Evolutionary conservation across 768 basidiomycete species (phyloP).

Genomic region (Rhodotorula diobovata): DNA sequence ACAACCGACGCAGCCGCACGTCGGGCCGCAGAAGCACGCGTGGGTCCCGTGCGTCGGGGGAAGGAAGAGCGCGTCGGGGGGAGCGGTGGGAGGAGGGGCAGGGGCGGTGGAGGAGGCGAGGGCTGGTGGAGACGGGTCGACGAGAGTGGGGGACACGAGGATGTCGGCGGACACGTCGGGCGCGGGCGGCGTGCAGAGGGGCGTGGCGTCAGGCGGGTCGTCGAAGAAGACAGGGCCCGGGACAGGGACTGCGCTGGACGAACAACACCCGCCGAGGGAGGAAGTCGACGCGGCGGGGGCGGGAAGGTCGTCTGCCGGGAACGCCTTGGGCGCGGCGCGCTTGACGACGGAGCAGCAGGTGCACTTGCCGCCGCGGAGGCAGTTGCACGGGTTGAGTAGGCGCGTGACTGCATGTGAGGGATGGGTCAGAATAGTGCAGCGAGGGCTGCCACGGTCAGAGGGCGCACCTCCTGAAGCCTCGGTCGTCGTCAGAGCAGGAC

Average conservation of each 20-base stretch:
- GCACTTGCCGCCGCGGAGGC: slow-evolving; percentile 46
- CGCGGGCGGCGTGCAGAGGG: too few species aligned
- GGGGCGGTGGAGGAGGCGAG: background rate
- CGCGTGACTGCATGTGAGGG: slow-evolving; percentile 24
- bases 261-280: background rate
- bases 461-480: slow-evolving; percentile 19
- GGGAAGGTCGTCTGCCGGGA: background rate
- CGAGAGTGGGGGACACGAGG: background rate
- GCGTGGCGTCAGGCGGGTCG: background rate
- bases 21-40: slow-evolving; percentile 38
- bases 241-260: background rate
- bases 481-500: background rate
- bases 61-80: slow-evolving; percentile 21
- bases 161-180: background rate
- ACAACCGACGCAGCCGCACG: slow-evolving; percentile 34
- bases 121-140: background rate
- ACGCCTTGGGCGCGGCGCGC: slow-evolving; percentile 2
- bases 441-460: background rate
- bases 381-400: slow-evolving; percentile 48
- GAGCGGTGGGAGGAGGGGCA: background rate
- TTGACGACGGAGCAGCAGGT: slow-evolving; percentile 44
- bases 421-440: background rate
- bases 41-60: slow-evolving; percentile 32
- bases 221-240: too few species aligned
- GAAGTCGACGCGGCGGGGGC: background rate